Evolutionary conservation across 2,329 filamentous ascomycete species (phyloP).

Genomic region (Paecilomyces sp.): DNA sequence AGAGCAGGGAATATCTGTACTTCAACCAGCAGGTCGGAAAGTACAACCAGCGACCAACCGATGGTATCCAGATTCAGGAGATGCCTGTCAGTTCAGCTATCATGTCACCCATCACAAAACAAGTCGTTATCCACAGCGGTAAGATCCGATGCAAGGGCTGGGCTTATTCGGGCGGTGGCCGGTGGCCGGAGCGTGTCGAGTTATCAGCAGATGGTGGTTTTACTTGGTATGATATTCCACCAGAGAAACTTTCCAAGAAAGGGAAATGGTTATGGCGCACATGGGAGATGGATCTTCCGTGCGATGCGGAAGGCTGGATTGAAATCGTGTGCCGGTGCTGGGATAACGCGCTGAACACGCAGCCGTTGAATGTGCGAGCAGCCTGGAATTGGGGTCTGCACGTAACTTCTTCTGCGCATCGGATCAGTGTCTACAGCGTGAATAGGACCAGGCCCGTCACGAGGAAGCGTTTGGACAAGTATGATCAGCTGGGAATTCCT

Average conservation of each 20-base stretch:
- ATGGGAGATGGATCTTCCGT: conserved; percentile 58
- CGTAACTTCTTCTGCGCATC: conserved; percentile 31
- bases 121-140: conserved; percentile 56
- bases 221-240: conserved; percentile 58
- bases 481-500: conserved; percentile 21
- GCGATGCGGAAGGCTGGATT: conserved; percentile 55
- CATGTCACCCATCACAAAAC: conserved; percentile 55
- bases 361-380: conserved; percentile 48
- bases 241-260: conserved; percentile 55
- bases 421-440: conserved; percentile 30
- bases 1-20: conserved; percentile 61
- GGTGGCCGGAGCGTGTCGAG: conserved; percentile 58
- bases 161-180: conserved; percentile 53
- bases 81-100: conserved; percentile 65
- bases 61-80: conserved; percentile 62
- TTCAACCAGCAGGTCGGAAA: conserved; percentile 63
- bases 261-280: conserved; percentile 57
- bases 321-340: conserved; percentile 54
- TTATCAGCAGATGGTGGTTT: conserved; percentile 57
- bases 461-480: conserved; percentile 18
- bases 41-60: conserved; percentile 53
- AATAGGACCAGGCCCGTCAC: conserved; percentile 24
- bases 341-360: conserved; percentile 57
- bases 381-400: conserved; percentile 45
- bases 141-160: conserved; percentile 51